Evolutionary conservation across 1,284 basidiomycete species (phyloP).

Genomic region (Xanthoconium separans): DNA sequence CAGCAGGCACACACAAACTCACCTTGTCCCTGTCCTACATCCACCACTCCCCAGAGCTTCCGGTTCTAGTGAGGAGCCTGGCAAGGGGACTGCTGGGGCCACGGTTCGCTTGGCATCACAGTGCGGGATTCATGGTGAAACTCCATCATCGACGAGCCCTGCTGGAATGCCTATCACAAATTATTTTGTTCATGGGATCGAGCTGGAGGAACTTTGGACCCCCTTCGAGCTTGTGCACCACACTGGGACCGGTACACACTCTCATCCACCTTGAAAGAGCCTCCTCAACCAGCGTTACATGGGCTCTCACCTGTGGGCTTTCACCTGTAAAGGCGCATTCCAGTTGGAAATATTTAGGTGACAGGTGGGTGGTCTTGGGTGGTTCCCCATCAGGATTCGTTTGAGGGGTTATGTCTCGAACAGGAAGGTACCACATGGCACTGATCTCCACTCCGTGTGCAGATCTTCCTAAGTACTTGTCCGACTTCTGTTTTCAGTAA

Average conservation of each 20-base stretch:
- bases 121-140: neutral
- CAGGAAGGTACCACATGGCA: too few species aligned
- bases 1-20: neutral
- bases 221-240: neutral
- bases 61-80: neutral
- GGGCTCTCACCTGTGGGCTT: too few species aligned
- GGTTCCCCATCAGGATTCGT: too few species aligned
- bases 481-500: too few species aligned
- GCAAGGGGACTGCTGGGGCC: neutral
- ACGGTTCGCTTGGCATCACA: neutral
- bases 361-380: too few species aligned
- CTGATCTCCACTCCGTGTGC: too few species aligned
- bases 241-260: neutral
- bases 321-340: too few species aligned
- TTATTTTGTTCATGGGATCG: neutral
- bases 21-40: neutral
- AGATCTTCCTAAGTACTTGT: too few species aligned
- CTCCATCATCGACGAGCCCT: neutral
- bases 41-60: neutral
- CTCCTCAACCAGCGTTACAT: too few species aligned
- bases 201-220: neutral
- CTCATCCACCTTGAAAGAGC: neutral
- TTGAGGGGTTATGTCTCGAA: too few species aligned
- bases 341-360: too few species aligned
- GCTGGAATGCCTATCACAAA: neutral